phyloP scores from a whole-genome alignment of 2,329 filamentous ascomycete species.

The Calonectria hawksworthii region DNA sequence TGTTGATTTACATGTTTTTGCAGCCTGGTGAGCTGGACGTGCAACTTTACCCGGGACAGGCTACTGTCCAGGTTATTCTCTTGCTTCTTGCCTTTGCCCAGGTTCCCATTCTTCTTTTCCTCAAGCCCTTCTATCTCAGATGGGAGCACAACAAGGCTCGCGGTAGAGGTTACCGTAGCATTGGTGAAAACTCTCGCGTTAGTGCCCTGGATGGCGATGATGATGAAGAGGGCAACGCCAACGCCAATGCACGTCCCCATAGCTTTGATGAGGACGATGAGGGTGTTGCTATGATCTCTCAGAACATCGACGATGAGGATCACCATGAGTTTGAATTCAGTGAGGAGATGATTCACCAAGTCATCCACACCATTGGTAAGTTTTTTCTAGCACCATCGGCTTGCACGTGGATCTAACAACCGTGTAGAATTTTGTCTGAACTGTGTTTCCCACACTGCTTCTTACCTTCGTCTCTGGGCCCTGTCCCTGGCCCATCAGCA shows the following conservation, averaged over 20 bases:
- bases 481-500: slow-evolving; percentile 98
- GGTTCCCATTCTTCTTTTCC: slow-evolving; percentile 90
- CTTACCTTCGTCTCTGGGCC: slow-evolving; percentile 98
- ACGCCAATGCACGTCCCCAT: slow-evolving; percentile 75
- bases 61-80: slow-evolving; percentile 80
- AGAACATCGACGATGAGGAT: slow-evolving; percentile 85
- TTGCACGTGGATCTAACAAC: slow-evolving; percentile 45
- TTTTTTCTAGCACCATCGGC: slow-evolving; percentile 30
- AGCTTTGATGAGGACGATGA: slow-evolving; percentile 78
- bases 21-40: slow-evolving; percentile 82
- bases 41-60: slow-evolving; percentile 84
- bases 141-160: slow-evolving; percentile 93
- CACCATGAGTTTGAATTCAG: slow-evolving; percentile 98
- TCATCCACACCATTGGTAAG: slow-evolving; percentile 98
- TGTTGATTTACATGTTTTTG: slow-evolving; percentile 99
- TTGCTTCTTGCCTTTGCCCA: slow-evolving; percentile 87
- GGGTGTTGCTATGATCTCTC: slow-evolving; percentile 88
- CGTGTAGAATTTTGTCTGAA: slow-evolving; percentile 93
- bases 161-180: slow-evolving; percentile 90
- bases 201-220: slow-evolving; percentile 93
- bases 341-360: slow-evolving; percentile 98
- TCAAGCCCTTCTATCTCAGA: slow-evolving; percentile 96
- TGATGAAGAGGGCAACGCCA: slow-evolving; percentile 70
- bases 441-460: slow-evolving; percentile 98
- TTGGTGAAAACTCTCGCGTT: slow-evolving; percentile 89